Conservation (phyloP, 1,284 basidiomycete species). For the Calocybe gambosa region DNA sequence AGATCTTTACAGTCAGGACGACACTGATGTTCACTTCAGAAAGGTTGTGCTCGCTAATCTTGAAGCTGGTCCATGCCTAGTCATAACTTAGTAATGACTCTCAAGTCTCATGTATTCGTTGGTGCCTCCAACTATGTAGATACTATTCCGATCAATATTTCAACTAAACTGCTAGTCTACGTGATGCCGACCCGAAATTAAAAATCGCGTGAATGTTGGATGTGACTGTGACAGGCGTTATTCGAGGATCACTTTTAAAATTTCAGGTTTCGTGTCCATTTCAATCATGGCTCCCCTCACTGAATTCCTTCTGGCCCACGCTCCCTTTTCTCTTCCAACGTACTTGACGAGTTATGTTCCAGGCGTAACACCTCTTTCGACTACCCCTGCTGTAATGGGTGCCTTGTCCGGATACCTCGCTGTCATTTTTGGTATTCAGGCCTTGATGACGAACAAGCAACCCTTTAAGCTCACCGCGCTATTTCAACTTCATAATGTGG, state of each 20-base stretch:
- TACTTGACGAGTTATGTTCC: constrained; percentile 65
- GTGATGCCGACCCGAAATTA: neutral
- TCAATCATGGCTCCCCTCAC: constrained; percentile 64
- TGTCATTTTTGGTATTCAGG: constrained; percentile 83
- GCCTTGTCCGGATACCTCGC: constrained; percentile 79
- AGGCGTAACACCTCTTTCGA: constrained; percentile 78
- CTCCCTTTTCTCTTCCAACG: constrained; percentile 52
- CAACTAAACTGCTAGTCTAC: neutral
- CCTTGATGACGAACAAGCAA: constrained; percentile 75
- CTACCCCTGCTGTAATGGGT: constrained; percentile 63
- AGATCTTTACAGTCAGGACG: too few relatives aligned
- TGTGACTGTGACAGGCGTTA: constrained; percentile 6
- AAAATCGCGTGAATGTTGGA: constrained; percentile 7
- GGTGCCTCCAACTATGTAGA: neutral
- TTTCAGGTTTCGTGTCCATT: constrained; percentile 19
- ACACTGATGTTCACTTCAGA: constrained; percentile 24
- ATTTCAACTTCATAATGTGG: constrained; percentile 91
- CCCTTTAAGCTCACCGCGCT: constrained; percentile 78
- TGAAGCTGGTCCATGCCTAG: constrained; percentile 46
- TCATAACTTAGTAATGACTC: constrained; percentile 33
- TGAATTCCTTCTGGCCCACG: constrained; percentile 55
- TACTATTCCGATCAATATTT: neutral
- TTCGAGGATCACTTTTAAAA: constrained; percentile 5
- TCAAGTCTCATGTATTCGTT: neutral
- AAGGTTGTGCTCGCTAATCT: constrained; percentile 48